phyloP scores from a whole-genome alignment of 768 basidiomycete genomes.

The Amanita subjunquillea region DNA sequence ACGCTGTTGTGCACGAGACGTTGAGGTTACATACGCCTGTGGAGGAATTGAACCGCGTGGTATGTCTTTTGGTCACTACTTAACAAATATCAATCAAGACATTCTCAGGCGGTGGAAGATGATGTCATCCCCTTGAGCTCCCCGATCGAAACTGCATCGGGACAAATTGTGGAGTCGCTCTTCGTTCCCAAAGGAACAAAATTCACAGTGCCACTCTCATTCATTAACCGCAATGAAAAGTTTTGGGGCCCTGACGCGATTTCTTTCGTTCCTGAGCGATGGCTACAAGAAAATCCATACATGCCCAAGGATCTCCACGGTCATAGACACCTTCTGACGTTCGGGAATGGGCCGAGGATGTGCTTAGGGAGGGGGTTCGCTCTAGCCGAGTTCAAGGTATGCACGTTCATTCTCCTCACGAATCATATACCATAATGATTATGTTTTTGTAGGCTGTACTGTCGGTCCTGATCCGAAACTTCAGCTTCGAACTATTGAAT shows the following conservation, averaged over 20 bases:
- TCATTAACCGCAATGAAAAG: conserved; percentile 26
- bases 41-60: conserved; percentile 19
- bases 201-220: conserved; percentile 23
- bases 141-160: conserved; percentile 19
- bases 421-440: no score
- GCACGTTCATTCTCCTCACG: no score
- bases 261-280: conserved; percentile 32
- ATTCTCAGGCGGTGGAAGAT: conserved; percentile 23
- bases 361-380: conserved; percentile 36
- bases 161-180: conserved; percentile 20
- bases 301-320: conserved; percentile 23
- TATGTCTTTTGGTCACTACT: conserved; percentile 8
- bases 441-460: no score
- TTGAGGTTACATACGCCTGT: conserved; percentile 28
- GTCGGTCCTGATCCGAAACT: no score
- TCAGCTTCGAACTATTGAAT: no score
- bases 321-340: conserved; percentile 30
- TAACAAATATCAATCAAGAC: not conserved
- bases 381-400: conserved; percentile 2
- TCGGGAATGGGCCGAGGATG: conserved; percentile 33
- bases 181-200: conserved; percentile 24
- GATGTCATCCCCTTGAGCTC: conserved; percentile 26
- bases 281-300: conserved; percentile 20
- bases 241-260: conserved; percentile 37
- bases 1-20: conserved; percentile 29